Percentiles rank a stretch among this genome's conserved stretches.
Evolutionary conservation across 106 monocot genomes (phyloP).

Genomic region (Dendrobium catenatum): DNA sequence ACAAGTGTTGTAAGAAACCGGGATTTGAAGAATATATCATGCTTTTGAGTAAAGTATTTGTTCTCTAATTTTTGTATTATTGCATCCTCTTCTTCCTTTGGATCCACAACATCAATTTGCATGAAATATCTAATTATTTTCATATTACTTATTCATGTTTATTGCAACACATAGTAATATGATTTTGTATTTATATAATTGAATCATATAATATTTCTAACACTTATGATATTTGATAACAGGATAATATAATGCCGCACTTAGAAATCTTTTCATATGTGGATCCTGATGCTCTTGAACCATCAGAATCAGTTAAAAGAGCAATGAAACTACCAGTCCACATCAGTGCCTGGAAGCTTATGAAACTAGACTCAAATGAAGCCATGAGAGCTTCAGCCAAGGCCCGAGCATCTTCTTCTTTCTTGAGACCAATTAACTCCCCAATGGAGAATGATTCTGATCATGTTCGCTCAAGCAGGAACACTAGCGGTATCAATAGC

Average conservation of each 20-base stretch:
- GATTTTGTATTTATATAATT: too few relatives aligned
- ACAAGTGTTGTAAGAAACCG: too few relatives aligned
- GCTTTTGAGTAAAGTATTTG: too few relatives aligned
- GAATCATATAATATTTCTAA: background rate
- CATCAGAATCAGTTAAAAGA: constrained; percentile 20
- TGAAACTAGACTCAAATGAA: constrained; percentile 46
- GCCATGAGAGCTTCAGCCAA: constrained; percentile 54
- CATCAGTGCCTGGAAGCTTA: constrained; percentile 69
- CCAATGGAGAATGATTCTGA: constrained; percentile 14
- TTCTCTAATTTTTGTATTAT: too few relatives aligned
- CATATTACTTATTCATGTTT: too few relatives aligned
- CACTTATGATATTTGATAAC: background rate
- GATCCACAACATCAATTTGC: too few relatives aligned
- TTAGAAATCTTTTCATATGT: constrained; percentile 49
- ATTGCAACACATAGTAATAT: too few relatives aligned
- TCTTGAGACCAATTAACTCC: constrained; percentile 36
- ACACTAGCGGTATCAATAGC: constrained; percentile 23
- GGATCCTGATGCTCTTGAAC: constrained; percentile 33
- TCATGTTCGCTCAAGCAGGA: too few relatives aligned
- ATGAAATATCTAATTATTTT: too few relatives aligned
- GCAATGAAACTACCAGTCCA: constrained; percentile 27
- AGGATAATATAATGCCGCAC: constrained; percentile 36
- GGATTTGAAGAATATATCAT: too few relatives aligned
- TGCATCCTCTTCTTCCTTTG: too few relatives aligned
- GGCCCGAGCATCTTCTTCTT: constrained; percentile 65